These are phyloP conservation scores for Actinomortierella ambigua DNA, from an alignment of 371 early-diverging fungal species.

Conservation along the genomic window DNA sequence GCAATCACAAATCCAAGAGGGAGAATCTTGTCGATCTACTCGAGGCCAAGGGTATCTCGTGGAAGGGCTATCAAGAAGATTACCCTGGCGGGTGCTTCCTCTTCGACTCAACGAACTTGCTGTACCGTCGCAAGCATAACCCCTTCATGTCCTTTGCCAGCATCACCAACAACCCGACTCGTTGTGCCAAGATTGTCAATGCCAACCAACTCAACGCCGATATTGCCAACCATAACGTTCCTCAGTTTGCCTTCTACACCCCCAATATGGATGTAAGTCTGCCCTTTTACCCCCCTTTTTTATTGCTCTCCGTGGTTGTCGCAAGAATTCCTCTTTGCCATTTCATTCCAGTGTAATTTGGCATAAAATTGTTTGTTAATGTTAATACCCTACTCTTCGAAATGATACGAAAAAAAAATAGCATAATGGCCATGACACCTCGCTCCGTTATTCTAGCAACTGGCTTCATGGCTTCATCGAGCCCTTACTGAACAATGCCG, in stretches of 20 bases:
- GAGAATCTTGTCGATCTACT: constrained; percentile 31
- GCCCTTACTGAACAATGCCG: constrained; percentile 53
- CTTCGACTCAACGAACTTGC: constrained; percentile 19
- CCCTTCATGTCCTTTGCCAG: constrained; percentile 62
- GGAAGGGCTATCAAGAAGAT: constrained; percentile 72
- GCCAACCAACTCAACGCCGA: constrained; percentile 56
- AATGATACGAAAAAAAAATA: constrained; percentile 29
- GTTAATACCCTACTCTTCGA: background rate
- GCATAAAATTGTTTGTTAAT: background rate
- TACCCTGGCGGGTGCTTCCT: constrained; percentile 49
- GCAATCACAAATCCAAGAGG: constrained; percentile 46
- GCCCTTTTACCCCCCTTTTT: constrained; percentile 50
- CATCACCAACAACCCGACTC: constrained; percentile 49
- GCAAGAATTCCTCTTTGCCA: constrained; percentile 7
- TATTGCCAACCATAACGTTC: constrained; percentile 49
- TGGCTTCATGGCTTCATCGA: constrained; percentile 63
- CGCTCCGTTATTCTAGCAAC: constrained; percentile 51
- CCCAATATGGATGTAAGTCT: constrained; percentile 48
- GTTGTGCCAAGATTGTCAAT: constrained; percentile 58
- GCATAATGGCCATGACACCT: constrained; percentile 65
- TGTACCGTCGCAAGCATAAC: constrained; percentile 63
- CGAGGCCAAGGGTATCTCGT: constrained; percentile 59
- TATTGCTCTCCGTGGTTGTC: constrained; percentile 56
- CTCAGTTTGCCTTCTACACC: constrained; percentile 65
- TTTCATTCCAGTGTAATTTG: constrained; percentile 5